Conservation (phyloP, 495 filamentous ascomycete species). For the Penicillium coprophilum region DNA sequence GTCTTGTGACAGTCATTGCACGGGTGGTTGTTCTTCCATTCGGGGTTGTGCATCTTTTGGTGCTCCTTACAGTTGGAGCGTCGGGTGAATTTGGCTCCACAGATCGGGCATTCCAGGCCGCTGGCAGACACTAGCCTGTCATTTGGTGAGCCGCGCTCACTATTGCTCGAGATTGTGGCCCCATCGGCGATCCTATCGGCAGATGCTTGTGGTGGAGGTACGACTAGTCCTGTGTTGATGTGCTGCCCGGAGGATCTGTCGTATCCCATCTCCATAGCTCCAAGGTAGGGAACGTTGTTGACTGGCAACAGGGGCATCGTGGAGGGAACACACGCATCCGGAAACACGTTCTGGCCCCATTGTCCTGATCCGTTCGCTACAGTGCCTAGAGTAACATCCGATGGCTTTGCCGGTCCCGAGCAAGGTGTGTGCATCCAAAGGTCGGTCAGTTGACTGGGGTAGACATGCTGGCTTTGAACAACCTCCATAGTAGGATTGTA, state of each 20-base stretch:
- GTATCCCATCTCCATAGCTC: background rate
- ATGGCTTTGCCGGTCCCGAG: slow-evolving; percentile 19
- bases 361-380: slow-evolving; percentile 11
- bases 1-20: slow-evolving; percentile 59
- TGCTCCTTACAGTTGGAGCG: slow-evolving; percentile 91
- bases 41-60: slow-evolving; percentile 84
- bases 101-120: slow-evolving; percentile 72
- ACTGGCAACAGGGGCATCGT: background rate
- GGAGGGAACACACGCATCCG: background rate
- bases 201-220: slow-evolving; percentile 1
- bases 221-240: background rate
- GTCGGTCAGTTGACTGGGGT: slow-evolving; percentile 11
- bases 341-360: slow-evolving; percentile 13
- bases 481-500: slow-evolving; percentile 27
- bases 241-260: background rate
- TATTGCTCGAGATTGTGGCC: background rate
- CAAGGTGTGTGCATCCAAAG: slow-evolving; percentile 29
- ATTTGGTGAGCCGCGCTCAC: background rate
- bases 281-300: background rate
- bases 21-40: slow-evolving; percentile 63
- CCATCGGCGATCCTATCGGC: background rate
- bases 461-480: slow-evolving; percentile 8
- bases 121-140: slow-evolving; percentile 17
- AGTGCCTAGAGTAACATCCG: slow-evolving; percentile 2
- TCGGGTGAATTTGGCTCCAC: slow-evolving; percentile 78